Percentiles rank a stretch among this genome's conserved stretches.
Evolutionary conservation across 179 eudicot genomes (phyloP).

Genomic region (Carnegiea gigantea): DNA sequence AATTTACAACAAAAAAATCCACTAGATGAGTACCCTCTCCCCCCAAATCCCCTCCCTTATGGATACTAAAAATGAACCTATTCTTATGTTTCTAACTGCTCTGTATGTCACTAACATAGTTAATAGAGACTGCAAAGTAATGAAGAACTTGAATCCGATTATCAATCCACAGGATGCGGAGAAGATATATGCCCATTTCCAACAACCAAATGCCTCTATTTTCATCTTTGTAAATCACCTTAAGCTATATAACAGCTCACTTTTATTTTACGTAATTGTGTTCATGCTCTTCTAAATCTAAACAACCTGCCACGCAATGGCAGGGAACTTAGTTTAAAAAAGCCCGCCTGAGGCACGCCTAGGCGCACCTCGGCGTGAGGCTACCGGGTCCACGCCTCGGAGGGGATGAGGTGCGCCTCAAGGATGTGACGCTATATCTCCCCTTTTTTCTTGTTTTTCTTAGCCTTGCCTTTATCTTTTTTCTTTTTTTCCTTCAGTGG

Average conservation of each 20-base stretch:
- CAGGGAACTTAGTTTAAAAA: no score
- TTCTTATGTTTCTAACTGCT: background rate
- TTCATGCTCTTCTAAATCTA: background rate
- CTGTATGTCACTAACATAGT: background rate
- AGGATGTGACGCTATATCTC: no score
- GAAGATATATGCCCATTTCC: background rate
- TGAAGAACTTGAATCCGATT: background rate
- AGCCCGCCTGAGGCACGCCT: no score
- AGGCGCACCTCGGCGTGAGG: no score
- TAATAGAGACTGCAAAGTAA: background rate
- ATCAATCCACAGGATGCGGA: background rate
- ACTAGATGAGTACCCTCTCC: background rate
- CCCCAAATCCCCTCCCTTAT: background rate
- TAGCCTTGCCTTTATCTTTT: no score
- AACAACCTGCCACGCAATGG: background rate
- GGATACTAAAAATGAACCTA: background rate
- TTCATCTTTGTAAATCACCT: background rate
- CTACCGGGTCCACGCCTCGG: no score
- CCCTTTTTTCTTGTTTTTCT: no score
- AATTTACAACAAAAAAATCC: background rate
- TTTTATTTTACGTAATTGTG: background rate
- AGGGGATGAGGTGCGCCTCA: no score
- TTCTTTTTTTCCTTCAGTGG: no score
- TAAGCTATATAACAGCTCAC: background rate
- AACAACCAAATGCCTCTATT: background rate